Percentiles rank a stretch among this genome's conserved stretches.
These are phyloP conservation scores for Rhododendron griersonianum DNA, from an alignment of 148 eudicot genomes.

Conservation along the genomic window DNA sequence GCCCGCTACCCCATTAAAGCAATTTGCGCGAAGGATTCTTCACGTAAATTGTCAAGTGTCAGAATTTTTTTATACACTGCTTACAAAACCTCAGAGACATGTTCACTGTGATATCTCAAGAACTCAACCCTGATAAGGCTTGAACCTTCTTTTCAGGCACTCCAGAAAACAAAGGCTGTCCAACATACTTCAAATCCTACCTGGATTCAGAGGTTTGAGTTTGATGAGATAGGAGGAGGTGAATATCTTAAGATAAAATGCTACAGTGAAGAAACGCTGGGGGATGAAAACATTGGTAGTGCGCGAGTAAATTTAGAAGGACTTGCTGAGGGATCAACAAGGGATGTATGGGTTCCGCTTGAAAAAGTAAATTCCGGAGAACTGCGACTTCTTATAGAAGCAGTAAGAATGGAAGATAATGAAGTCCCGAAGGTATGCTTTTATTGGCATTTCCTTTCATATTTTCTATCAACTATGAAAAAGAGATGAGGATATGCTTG, in stretches of 20 bases:
- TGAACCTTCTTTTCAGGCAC: constrained; percentile 36
- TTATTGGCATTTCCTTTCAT: not conserved
- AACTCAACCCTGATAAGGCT: constrained; percentile 4
- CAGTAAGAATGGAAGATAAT: constrained; percentile 35
- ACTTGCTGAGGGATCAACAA: constrained; percentile 55
- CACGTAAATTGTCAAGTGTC: not conserved
- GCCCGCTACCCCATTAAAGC: not conserved
- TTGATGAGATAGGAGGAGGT: constrained; percentile 87
- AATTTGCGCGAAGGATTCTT: not conserved
- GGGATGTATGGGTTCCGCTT: constrained; percentile 84
- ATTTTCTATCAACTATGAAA: not conserved
- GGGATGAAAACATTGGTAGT: constrained; percentile 82
- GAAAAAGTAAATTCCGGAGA: constrained; percentile 90
- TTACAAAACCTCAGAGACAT: not conserved
- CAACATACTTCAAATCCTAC: constrained; percentile 44
- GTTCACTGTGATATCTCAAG: not conserved
- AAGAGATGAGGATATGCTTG: not conserved
- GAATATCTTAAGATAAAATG: constrained; percentile 88
- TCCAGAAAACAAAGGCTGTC: constrained; percentile 52
- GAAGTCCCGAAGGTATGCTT: constrained; percentile 46
- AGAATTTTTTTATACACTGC: not conserved
- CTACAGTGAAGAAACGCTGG: constrained; percentile 68
- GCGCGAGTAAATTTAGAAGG: constrained; percentile 93
- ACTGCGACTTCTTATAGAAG: constrained; percentile 74
- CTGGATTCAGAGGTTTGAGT: constrained; percentile 92